Base-by-base conservation (phyloP, 495 filamentous ascomycete genomes). In the Baudoinia panamericana region DNA sequence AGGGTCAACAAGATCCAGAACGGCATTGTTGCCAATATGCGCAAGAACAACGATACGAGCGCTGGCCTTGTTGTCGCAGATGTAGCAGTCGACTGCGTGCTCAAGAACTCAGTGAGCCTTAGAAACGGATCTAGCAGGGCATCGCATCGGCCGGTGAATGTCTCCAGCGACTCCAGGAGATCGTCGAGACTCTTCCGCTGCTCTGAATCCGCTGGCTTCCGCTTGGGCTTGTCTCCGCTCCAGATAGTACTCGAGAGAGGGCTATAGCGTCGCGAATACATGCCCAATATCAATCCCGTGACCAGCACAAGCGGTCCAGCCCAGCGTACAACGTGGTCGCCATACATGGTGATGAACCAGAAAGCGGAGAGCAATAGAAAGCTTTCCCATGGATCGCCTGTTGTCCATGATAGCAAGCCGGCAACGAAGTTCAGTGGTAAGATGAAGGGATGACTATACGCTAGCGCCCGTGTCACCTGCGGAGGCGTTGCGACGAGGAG, bases 401-500 rank as follows among this genome's bases (percentile, higher is more conserved):
- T 86, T 13, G 84, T 90, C 90, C 90, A 99, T 62, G 82, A 92
- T 28, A 96, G 49, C 35, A 99, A 65, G 0, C 87, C 88, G 12
- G 72, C 76, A 9, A 90, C 49, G 48, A 76, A 80, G 52, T 94
- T 95, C 28, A 93, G 65, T 15, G 84, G 84, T 21, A 88, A 63
- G 12, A 99, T 64, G 55, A 94, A 96, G 1, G 88, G 85, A 59
- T 95, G 85, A 17, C 84, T 92, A 55, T 95, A 93, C 42, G 85
- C 86, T 36, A 99, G 69, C 0, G 86, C 84, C 32, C 87, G 72
- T 5, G 90, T 96, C 55, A 99, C 75, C 56, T 87, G 79, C 2
- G 90, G 92, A 21, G 90, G 90, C 23, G 90, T 99, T 10, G 88
- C 84, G 35, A 92, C 78, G 23, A 99, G 69, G 18, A 99, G 64